Evolutionary conservation across 129 eudicot genomes (phyloP), one percentile per base, ranked within the genome.

Genomic region (Centaurea solstitialis): DNA sequence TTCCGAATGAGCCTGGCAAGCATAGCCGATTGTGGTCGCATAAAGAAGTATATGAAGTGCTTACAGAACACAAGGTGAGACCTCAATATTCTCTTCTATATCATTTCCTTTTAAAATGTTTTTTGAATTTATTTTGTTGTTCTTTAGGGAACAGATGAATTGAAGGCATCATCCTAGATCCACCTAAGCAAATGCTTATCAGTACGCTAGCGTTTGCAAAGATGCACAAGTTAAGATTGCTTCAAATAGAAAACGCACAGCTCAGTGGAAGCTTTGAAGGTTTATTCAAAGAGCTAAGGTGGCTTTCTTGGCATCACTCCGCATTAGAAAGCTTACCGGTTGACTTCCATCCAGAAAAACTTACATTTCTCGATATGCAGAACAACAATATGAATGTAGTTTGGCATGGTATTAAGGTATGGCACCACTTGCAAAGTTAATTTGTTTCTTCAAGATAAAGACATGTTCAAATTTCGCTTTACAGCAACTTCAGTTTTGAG

Each of bases 21-120:
- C 82, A 41, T 30, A 87, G 77, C 61, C 57, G 85, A 22, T 11
- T 87, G 64, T 80, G 90, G 87, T 21, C 2, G 20, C 10, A 64
- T 12, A 40, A 79, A 22, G 90, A 87, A 6, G 74, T 79, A 30
- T n/a, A 3, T 9, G 59, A 79, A 23, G 78, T 76, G 21, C 73
- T 86, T 13, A 6, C 13, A 35, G 69, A 79, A 6, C 70, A 72
- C 68, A 80, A 30, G 87, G 90, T 83, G 33, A 79, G 80, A 74
- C 67, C 57, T 17, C 8, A 10, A 37, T 64, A 62, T 33, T 41
- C 12, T 41, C 47, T 41, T 41, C 47, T 41, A 12, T 10, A 41
- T 41, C 47, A 10, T 8, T 41, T 41, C 10, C 47, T 7, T 12
- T 17, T 5, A 17, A 57, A 6, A 57, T 57, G 65, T 57, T 17